These are phyloP conservation scores for Microcyclosporella mali DNA, from an alignment of 2,329 filamentous ascomycete species.

Conservation along the genomic window DNA sequence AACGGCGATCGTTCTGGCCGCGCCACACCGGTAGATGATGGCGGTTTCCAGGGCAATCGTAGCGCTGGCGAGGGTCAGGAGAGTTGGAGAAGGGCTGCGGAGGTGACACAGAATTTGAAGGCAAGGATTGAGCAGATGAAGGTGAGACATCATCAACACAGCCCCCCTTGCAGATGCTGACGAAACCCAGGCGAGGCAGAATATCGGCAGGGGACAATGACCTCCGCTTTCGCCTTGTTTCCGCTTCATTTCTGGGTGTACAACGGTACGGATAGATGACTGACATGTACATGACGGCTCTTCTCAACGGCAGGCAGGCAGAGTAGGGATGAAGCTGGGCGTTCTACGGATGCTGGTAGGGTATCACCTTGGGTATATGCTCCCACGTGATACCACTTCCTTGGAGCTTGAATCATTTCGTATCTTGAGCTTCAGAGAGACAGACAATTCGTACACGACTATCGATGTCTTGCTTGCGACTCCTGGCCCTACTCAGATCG, in stretches of 20 bases:
- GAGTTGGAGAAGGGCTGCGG: slow-evolving; percentile 94
- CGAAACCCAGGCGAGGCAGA: slow-evolving; percentile 14
- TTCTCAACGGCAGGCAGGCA: neutral
- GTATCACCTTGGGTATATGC: neutral
- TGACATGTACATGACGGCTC: neutral
- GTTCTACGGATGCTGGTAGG: neutral
- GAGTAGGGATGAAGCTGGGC: neutral
- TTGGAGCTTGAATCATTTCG: neutral
- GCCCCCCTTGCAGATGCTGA: neutral
- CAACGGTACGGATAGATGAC: neutral
- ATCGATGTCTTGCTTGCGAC: neutral
- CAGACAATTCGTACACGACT: neutral
- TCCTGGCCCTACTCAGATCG: no score
- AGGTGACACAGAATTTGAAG: slow-evolving; percentile 96
- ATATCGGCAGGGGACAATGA: slow-evolving; percentile 13
- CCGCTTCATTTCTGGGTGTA: neutral
- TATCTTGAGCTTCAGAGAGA: no score
- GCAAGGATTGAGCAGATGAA: slow-evolving; percentile 99
- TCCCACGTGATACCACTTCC: slow-evolving; percentile 2
- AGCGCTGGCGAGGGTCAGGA: slow-evolving; percentile 57
- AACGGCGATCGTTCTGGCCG: slow-evolving; percentile 18
- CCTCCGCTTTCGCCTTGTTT: neutral
- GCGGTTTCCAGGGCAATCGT: slow-evolving; percentile 6
- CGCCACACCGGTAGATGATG: slow-evolving; percentile 44
- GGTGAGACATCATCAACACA: slow-evolving; percentile 37